phyloP scores from a whole-genome alignment of 148 eudicot species.

The Silene conica region DNA sequence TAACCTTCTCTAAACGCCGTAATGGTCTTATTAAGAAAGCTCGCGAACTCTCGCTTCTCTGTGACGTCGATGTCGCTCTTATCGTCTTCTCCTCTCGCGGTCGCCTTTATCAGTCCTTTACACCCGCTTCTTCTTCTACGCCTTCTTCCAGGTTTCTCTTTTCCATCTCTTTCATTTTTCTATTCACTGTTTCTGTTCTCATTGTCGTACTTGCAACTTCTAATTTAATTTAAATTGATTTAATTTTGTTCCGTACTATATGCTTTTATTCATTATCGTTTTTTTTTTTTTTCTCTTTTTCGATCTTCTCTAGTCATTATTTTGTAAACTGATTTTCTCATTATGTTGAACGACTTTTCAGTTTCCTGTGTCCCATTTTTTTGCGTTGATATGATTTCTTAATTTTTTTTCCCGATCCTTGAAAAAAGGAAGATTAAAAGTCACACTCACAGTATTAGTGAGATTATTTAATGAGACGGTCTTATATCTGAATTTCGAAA shows the following conservation, averaged over 20 bases:
- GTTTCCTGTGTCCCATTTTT: not conserved
- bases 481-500: too few relatives aligned
- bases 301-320: not conserved
- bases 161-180: not conserved
- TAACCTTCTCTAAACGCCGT: slow-evolving; percentile 49
- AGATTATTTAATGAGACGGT: too few relatives aligned
- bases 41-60: slow-evolving; percentile 39
- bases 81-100: slow-evolving; percentile 44
- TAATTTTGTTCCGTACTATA: not conserved
- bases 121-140: not conserved
- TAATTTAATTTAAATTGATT: not conserved
- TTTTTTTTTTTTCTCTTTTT: too few relatives aligned
- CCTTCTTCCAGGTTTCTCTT: not conserved
- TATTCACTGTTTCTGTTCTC: not conserved
- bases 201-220: not conserved
- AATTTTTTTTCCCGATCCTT: not conserved
- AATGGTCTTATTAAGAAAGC: slow-evolving; percentile 47
- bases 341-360: not conserved
- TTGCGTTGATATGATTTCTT: not conserved
- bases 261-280: not conserved
- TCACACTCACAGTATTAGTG: too few relatives aligned
- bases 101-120: slow-evolving; percentile 36
- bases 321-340: not conserved
- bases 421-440: not conserved
- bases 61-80: slow-evolving; percentile 42